These are phyloP conservation scores for Setomelanomma holmii DNA, from an alignment of 2,329 filamentous ascomycete genomes.

Conservation along the genomic window DNA sequence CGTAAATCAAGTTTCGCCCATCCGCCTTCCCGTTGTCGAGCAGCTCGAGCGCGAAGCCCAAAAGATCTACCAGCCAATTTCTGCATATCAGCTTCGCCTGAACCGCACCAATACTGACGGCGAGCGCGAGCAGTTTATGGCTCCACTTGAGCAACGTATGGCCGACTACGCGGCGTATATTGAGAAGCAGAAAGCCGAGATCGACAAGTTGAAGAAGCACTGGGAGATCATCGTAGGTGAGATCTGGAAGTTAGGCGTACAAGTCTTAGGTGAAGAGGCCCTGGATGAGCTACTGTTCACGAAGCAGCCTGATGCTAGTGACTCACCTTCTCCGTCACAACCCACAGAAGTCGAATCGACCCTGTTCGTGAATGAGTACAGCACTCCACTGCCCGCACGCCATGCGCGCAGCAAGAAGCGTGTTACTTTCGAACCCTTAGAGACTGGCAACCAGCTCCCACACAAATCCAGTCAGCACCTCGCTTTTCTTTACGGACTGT, in stretches of 20 bases:
- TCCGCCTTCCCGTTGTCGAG: constrained; percentile 22
- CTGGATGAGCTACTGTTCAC: constrained; percentile 29
- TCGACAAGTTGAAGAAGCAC: constrained; percentile 26
- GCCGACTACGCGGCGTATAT: constrained; percentile 26
- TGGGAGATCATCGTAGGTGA: constrained; percentile 40
- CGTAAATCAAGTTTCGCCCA: constrained; percentile 8
- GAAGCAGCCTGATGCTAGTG: not conserved
- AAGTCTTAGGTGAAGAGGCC: constrained; percentile 27
- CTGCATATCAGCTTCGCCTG: constrained; percentile 18
- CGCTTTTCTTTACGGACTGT: constrained; percentile 24
- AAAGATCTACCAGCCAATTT: constrained; percentile 29
- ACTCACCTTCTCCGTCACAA: not conserved
- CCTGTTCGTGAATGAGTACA: constrained; percentile 28
- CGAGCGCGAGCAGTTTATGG: constrained; percentile 9
- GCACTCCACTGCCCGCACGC: not conserved
- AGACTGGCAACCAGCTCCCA: not conserved
- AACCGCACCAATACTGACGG: constrained; percentile 15
- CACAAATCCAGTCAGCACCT: constrained; percentile 12
- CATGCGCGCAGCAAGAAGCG: constrained; percentile 21
- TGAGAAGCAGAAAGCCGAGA: constrained; percentile 21
- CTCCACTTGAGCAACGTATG: constrained; percentile 29
- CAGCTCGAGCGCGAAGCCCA: constrained; percentile 25
- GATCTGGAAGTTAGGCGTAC: constrained; percentile 37
- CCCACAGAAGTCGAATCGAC: constrained; percentile 11
- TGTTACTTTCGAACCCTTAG: constrained; percentile 29